Percentiles rank a stretch among this genome's conserved stretches.
phyloP scores from a whole-genome alignment of 139 green algal species.

The Zygnema circumcarinatum region DNA sequence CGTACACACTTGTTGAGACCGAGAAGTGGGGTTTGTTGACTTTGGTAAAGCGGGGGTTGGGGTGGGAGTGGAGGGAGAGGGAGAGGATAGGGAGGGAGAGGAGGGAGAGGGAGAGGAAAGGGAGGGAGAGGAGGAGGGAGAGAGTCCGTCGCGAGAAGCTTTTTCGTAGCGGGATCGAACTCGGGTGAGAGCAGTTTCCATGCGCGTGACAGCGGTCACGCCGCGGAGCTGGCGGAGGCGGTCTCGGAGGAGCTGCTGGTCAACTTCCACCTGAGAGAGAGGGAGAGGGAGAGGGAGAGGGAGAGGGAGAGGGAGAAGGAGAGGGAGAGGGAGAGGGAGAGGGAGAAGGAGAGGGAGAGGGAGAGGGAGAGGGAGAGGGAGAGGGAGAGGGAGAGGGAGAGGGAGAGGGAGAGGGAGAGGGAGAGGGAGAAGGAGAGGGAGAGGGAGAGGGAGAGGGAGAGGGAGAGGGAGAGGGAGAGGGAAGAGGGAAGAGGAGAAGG shows the following conservation, averaged over 20 bases:
- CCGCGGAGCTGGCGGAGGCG: slow-evolving; percentile 74
- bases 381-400: too few relatives aligned
- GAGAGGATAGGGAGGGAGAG: background rate
- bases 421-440: background rate
- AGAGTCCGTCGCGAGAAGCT: background rate
- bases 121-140: background rate
- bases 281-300: background rate
- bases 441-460: background rate
- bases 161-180: slow-evolving; percentile 33
- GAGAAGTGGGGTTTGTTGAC: background rate
- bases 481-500: background rate
- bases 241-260: slow-evolving; percentile 78
- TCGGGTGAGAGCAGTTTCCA: slow-evolving; percentile 77
- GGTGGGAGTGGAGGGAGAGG: background rate
- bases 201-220: slow-evolving; percentile 64
- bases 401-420: too few relatives aligned
- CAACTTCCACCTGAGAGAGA: slow-evolving; percentile 41
- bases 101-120: background rate
- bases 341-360: background rate
- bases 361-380: too few relatives aligned
- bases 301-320: background rate
- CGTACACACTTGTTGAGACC: background rate
- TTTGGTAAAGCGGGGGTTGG: background rate
- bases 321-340: background rate
- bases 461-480: slow-evolving; percentile 1